These are phyloP conservation scores for Chlorella vulgaris DNA, from an alignment of 139 green algal genomes.

Conservation along the genomic window DNA sequence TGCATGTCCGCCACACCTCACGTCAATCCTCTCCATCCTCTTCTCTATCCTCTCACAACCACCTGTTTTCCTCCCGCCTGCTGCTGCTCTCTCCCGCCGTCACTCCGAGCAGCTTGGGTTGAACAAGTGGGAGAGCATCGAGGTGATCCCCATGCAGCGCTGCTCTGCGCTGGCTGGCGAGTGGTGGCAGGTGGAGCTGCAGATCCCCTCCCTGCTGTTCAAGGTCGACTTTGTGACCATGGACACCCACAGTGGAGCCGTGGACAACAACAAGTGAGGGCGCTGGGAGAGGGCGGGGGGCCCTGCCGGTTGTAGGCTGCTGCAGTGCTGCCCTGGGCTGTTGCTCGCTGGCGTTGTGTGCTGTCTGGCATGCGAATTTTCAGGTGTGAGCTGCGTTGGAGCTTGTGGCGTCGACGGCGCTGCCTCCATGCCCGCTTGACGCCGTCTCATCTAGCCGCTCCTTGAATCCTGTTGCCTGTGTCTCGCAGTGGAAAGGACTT, in stretches of 20 bases:
- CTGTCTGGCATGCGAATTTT: too few relatives aligned
- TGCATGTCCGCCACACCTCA: too few relatives aligned
- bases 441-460: too few relatives aligned
- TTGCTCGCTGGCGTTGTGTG: neutral
- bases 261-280: constrained; percentile 79
- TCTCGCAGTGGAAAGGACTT: constrained; percentile 60
- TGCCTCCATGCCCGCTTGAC: too few relatives aligned
- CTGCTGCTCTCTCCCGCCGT: neutral
- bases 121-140: constrained; percentile 83
- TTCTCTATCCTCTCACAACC: too few relatives aligned
- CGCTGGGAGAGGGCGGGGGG: neutral
- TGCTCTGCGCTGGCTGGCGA: constrained; percentile 36
- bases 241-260: constrained; percentile 53
- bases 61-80: too few relatives aligned
- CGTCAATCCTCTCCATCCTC: too few relatives aligned
- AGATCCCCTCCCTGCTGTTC: constrained; percentile 69
- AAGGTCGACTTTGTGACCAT: constrained; percentile 80
- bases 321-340: too few relatives aligned
- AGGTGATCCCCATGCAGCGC: constrained; percentile 57
- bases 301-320: too few relatives aligned
- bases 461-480: too few relatives aligned
- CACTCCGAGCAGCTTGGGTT: constrained; percentile 66
- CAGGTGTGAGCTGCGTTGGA: too few relatives aligned
- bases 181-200: constrained; percentile 33
- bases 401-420: too few relatives aligned